Percentiles rank a stretch among this genome's conserved stretches.
These are phyloP conservation scores for Neonothopanus nambi DNA, from an alignment of 1,284 basidiomycete genomes.

Conservation along the genomic window DNA sequence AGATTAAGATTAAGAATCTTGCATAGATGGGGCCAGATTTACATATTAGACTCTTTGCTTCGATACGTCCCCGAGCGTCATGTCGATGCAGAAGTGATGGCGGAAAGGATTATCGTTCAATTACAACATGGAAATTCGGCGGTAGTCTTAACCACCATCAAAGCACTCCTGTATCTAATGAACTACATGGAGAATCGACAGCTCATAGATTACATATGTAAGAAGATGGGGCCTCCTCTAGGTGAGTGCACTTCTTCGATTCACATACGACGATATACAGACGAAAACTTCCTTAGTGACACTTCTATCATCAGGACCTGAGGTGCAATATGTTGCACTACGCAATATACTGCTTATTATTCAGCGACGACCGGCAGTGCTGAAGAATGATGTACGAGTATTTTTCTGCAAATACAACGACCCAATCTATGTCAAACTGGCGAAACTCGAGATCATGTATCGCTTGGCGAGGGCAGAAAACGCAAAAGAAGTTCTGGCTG, in stretches of 20 bases:
- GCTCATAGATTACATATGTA: slow-evolving; percentile 87
- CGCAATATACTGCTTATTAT: slow-evolving; percentile 97
- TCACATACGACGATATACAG: background rate
- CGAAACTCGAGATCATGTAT: slow-evolving; percentile 99
- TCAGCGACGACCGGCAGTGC: slow-evolving; percentile 88
- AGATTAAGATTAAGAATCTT: background rate
- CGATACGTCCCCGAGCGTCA: slow-evolving; percentile 90
- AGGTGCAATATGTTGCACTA: slow-evolving; percentile 97
- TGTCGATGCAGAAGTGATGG: slow-evolving; percentile 90
- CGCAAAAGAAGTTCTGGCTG: slow-evolving; percentile 88
- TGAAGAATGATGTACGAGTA: slow-evolving; percentile 97
- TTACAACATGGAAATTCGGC: slow-evolving; percentile 95
- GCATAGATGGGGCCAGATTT: slow-evolving; percentile 95
- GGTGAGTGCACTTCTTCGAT: slow-evolving; percentile 48
- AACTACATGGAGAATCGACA: slow-evolving; percentile 96
- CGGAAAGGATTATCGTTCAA: slow-evolving; percentile 90
- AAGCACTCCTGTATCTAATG: slow-evolving; percentile 95
- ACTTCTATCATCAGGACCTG: slow-evolving; percentile 91
- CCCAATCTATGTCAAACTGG: slow-evolving; percentile 97
- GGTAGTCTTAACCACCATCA: slow-evolving; percentile 92
- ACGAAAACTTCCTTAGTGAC: slow-evolving; percentile 61
- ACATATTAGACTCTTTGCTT: slow-evolving; percentile 93
- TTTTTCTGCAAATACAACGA: slow-evolving; percentile 99
- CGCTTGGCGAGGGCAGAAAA: slow-evolving; percentile 91
- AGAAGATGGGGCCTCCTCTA: slow-evolving; percentile 96